A percentile compares a stretch with the other conserved stretches of the same genome.
These are phyloP conservation scores for Colletotrichum sp. DNA, from an alignment of 2,329 filamentous ascomycete species.

Conservation along the genomic window DNA sequence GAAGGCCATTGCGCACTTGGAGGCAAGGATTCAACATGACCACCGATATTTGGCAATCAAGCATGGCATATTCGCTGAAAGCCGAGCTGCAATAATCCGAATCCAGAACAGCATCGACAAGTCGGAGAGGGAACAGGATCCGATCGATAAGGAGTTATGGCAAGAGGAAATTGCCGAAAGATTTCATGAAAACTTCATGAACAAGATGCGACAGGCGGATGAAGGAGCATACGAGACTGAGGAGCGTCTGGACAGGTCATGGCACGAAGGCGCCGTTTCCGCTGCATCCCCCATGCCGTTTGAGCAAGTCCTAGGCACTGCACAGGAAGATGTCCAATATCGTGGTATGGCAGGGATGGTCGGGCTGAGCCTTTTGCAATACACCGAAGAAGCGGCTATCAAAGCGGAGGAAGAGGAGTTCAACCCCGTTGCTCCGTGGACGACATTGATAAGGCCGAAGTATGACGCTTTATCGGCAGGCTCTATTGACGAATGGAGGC, in stretches of 20 bases:
- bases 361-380: neutral
- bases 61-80: neutral
- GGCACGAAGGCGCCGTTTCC: neutral
- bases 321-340: neutral
- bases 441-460: neutral
- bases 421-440: neutral
- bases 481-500: too few species aligned
- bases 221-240: neutral
- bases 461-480: neutral
- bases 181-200: neutral
- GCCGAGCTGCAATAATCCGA: neutral
- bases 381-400: neutral
- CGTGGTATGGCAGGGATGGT: neutral
- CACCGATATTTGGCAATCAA: neutral
- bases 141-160: neutral
- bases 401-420: neutral
- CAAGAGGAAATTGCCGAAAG: neutral
- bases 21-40: neutral
- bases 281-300: neutral
- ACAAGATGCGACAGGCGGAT: neutral
- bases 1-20: neutral
- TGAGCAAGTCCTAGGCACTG: neutral
- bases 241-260: neutral
- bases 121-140: neutral
- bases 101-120: neutral